Base-by-base conservation (phyloP, 2,329 filamentous ascomycete genomes). In the Claviceps sp. region DNA sequence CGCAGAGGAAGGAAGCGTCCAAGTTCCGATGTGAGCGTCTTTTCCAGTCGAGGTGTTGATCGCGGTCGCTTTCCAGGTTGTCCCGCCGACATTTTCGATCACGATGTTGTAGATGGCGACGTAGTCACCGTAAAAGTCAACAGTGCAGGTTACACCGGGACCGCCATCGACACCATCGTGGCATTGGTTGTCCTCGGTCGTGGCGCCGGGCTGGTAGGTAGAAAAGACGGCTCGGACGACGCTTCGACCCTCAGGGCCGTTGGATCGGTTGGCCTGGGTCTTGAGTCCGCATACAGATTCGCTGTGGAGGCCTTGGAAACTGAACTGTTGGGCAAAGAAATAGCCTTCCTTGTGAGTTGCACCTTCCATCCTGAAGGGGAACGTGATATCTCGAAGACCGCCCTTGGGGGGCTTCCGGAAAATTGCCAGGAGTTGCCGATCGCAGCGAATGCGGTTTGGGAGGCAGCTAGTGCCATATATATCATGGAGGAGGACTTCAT, bases 281-380 rank as follows among this genome's bases (percentile, higher is more conserved):
- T 24, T 18, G 20, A 43, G 3, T 5, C 41, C 41, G 20, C 41
- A 43, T 11, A 22, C 13, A 16, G 9, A 2, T 5, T 14, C 20
- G 11, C 22, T 20, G 1, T 5, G 4, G 42, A 54, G 20, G 38
- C 48, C 50, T 2, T 53, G 5, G 30, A 61, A 59, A 22, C 37
- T 37, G 50, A 54, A 61, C 37, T 59, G 57, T 49, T 61, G 55
- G 9, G 59, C 60, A 52, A 58, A 61, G 54, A 58, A 61, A 44
- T 55, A 62, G n/a, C 58, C 59, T 0, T 16, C 24, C 5, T 42
- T 20, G 41, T 59, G 60, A 5, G 53, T 37, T 3, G 59, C 57
- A 1, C 53, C 50, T 40, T 54, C 51, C 41, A 61, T 55, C 48
- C 53, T 55, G 22, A 61, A 54, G n/a, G 58, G 56, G 37, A 61